These are phyloP conservation scores for Pleurotus djamor DNA, from an alignment of 768 basidiomycete genomes.

Conservation along the genomic window DNA sequence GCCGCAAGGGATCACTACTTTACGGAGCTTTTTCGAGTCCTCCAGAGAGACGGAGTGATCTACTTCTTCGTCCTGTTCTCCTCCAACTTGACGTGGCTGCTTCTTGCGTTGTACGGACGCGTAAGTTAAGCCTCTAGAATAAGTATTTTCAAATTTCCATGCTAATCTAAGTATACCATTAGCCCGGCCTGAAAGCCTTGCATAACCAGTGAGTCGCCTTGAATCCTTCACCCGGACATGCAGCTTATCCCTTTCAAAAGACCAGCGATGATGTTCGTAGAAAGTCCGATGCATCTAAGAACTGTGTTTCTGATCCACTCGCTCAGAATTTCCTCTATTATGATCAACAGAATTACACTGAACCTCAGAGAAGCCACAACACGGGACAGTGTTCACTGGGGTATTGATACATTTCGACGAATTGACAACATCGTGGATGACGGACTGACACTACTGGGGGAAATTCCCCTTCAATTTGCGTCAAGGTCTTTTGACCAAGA, in stretches of 20 bases:
- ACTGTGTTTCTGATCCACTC: neutral
- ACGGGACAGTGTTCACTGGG: conserved; percentile 7
- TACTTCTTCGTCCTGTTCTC: conserved; percentile 19
- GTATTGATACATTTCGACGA: conserved; percentile 8
- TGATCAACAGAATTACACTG: conserved; percentile 17
- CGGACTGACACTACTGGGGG: neutral
- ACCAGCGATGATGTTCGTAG: conserved; percentile 10
- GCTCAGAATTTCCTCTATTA: conserved; percentile 14
- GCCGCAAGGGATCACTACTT: neutral
- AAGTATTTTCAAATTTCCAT: neutral
- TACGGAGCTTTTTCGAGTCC: conserved; percentile 2
- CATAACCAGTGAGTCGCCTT: conserved; percentile 10
- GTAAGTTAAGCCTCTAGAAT: neutral
- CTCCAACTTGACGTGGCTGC: conserved; percentile 17
- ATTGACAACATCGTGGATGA: neutral
- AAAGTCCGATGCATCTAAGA: neutral
- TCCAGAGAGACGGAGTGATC: conserved; percentile 14
- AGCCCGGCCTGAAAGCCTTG: conserved; percentile 5
- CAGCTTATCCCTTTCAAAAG: neutral
- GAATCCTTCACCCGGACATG: neutral
- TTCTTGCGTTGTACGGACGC: conserved; percentile 12
- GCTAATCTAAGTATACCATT: neutral
- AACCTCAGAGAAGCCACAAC: conserved; percentile 12
- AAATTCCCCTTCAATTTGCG: too few relatives aligned
- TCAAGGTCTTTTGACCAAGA: too few relatives aligned